phyloP scores from a whole-genome alignment of 177 flowering plant genomes.

The Vitis hybrid region DNA sequence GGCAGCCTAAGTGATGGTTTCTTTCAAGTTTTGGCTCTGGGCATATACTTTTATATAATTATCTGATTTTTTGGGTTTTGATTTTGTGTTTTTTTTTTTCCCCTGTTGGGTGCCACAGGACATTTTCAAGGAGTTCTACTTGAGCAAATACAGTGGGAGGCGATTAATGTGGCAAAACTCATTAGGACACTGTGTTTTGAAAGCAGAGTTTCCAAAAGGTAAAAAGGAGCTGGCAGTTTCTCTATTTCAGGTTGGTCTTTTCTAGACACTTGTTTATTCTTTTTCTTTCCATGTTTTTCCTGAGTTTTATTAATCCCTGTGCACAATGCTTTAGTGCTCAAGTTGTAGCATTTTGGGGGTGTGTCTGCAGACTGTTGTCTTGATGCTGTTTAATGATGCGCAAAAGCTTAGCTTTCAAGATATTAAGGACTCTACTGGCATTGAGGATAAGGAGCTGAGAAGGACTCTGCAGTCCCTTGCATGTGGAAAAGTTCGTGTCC shows the following conservation, averaged over 20 bases:
- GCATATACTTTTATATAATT: not conserved
- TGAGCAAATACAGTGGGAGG: slow-evolving; percentile 96
- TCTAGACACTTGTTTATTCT: not conserved
- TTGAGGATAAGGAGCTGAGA: slow-evolving; percentile 95
- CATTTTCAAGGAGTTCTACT: slow-evolving; percentile 96
- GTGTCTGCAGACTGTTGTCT: slow-evolving; percentile 72
- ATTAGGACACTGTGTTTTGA: slow-evolving; percentile 95
- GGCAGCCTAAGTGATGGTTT: no score
- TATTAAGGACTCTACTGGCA: slow-evolving; percentile 83
- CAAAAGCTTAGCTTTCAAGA: slow-evolving; percentile 90
- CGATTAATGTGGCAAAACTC: slow-evolving; percentile 99
- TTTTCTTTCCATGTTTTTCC: not conserved
- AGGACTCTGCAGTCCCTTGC: slow-evolving; percentile 98
- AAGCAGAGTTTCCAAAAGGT: slow-evolving; percentile 92
- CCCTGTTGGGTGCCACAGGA: slow-evolving; percentile 52
- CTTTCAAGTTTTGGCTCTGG: not conserved
- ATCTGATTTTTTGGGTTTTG: not conserved
- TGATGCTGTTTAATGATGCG: slow-evolving; percentile 98
- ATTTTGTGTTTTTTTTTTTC: not conserved
- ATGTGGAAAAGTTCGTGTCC: slow-evolving; percentile 97
- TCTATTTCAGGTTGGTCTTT: slow-evolving; percentile 82
- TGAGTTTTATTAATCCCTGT: not conserved
- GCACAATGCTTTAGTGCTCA: not conserved
- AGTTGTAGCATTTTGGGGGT: slow-evolving; percentile 4
- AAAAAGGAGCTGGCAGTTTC: slow-evolving; percentile 98